Percentiles rank a stretch among this genome's conserved stretches.
These are phyloP conservation scores for Balakata baccata DNA, from an alignment of 345 rosid genomes.

Conservation along the genomic window DNA sequence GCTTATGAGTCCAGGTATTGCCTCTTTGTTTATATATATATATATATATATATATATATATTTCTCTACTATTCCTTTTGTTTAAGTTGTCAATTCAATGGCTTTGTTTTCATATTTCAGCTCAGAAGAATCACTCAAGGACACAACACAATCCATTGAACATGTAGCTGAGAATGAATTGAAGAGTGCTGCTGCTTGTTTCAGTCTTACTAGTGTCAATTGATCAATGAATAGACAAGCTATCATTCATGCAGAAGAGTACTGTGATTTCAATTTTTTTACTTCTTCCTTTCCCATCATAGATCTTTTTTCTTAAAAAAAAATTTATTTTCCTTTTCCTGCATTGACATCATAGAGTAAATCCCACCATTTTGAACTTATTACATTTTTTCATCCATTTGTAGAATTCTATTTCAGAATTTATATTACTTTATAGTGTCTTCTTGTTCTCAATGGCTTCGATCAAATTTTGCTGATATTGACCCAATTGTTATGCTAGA, in stretches of 20 bases:
- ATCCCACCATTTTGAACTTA: slow-evolving; percentile 10
- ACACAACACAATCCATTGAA: slow-evolving; percentile 43
- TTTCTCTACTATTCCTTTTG: not conserved
- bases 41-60: too few species aligned
- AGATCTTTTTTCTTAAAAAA: not conserved
- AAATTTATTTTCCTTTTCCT: not conserved
- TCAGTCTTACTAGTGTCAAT: slow-evolving; percentile 75
- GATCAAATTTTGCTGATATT: not conserved
- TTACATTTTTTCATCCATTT: not conserved
- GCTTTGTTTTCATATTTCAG: slow-evolving; percentile 29
- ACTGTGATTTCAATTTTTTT: not conserved
- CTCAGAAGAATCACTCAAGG: slow-evolving; percentile 63
- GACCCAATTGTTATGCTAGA: not conserved
- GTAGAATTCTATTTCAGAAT: slow-evolving; percentile 1
- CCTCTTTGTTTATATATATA: not conserved
- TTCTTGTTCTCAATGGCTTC: not conserved
- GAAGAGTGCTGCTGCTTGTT: slow-evolving; percentile 84
- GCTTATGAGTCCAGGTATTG: slow-evolving; percentile 20
- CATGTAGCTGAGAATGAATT: slow-evolving; percentile 61
- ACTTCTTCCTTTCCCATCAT: not conserved
- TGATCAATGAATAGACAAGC: slow-evolving; percentile 19
- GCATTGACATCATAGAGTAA: not conserved
- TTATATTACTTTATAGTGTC: not conserved
- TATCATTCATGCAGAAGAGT: slow-evolving; percentile 3
- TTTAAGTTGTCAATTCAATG: not conserved